Evolutionary conservation across 2,329 filamentous ascomycete genomes (phyloP).

Genomic region (Gliomastix tumulicola): DNA sequence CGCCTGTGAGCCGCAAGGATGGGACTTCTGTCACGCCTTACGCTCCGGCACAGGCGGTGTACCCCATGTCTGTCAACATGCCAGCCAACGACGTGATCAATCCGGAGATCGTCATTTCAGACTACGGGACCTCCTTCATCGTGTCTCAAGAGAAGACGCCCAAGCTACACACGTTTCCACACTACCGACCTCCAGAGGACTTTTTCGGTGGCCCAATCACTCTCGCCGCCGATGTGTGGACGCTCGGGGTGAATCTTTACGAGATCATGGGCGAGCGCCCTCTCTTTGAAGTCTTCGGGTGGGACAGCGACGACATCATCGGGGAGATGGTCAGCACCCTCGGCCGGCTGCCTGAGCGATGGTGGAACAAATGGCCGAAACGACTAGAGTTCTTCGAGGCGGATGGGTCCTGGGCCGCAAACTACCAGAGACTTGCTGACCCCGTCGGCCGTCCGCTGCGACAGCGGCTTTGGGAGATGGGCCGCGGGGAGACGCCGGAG

Average conservation of each 20-base stretch:
- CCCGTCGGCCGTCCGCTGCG: slow-evolving; percentile 8
- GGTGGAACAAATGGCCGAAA: slow-evolving; percentile 12
- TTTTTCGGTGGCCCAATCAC: slow-evolving; percentile 12
- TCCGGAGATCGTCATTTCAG: too few species aligned
- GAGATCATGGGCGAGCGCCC: slow-evolving; percentile 11
- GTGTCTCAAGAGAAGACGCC: slow-evolving; percentile 5
- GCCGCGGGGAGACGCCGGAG: slow-evolving; percentile 6
- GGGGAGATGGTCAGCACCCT: slow-evolving; percentile 12
- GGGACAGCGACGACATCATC: slow-evolving; percentile 11
- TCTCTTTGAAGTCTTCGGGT: slow-evolving; percentile 11
- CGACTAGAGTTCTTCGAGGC: slow-evolving; percentile 8
- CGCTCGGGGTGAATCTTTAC: slow-evolving; percentile 13
- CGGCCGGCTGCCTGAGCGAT: slow-evolving; percentile 10
- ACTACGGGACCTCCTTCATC: slow-evolving; percentile 14
- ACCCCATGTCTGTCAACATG: too few species aligned
- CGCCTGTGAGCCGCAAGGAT: too few species aligned
- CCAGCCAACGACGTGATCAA: too few species aligned
- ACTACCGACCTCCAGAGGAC: slow-evolving; percentile 12
- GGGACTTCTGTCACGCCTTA: too few species aligned
- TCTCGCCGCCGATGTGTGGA: slow-evolving; percentile 13
- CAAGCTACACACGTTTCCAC: slow-evolving; percentile 9
- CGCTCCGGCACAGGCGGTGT: too few species aligned
- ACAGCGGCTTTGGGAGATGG: slow-evolving; percentile 9
- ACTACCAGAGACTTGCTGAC: slow-evolving; percentile 4
- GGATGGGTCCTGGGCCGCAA: slow-evolving; percentile 6